Base-by-base conservation (phyloP, 176 grass and related monocot species). In the Triticum monococcum region DNA sequence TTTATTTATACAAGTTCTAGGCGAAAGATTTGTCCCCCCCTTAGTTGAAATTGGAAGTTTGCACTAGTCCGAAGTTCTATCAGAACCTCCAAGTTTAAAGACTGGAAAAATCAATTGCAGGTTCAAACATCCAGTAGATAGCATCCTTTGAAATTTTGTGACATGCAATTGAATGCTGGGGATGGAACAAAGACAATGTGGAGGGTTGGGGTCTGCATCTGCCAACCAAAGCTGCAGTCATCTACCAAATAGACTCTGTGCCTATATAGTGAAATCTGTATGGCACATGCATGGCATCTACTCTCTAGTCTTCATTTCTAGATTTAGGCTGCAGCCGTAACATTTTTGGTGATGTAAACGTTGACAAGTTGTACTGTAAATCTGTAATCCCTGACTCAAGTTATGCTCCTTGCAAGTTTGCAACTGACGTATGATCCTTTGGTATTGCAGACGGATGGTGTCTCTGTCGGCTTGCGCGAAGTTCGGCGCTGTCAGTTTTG, bases 381-480 rank as follows among this genome's bases (percentile, higher is more conserved):
- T 12, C 68, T 62, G 7, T 13, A 22, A 46, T 41, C 20, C 10
- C 17, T 43, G 28, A 75, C 1, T 12, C 9, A 4, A 30, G 16
- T 12, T 72, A 78, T 56, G 12, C 1, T 43, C n/a, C 5, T 64
- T 38, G 32, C 41, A 64, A 64, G 38, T 75, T 56, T 38, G 32
- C 41, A 54, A 54, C 41, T 75, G 38, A 75, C 22, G 61, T 41
- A 4, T 3, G 9, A 74, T 64, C 5, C 52, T 37, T 9, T 79
- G n/a, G n/a, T 33, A 40, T 64, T 86, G 40, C 84, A 97, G 95
- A 20, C 91, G 82, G 43, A 81, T 92, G 28, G 90, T 94, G 24
- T 94, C 92, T 12, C 25, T 97, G 2, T 92, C 84, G 9, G 84
- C 92, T 10, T 97, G 95, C 50, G 85, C 87, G 9, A 97, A 97